These are phyloP conservation scores for Dothistroma pini DNA, from an alignment of 2,329 filamentous ascomycete genomes.

Conservation along the genomic window DNA sequence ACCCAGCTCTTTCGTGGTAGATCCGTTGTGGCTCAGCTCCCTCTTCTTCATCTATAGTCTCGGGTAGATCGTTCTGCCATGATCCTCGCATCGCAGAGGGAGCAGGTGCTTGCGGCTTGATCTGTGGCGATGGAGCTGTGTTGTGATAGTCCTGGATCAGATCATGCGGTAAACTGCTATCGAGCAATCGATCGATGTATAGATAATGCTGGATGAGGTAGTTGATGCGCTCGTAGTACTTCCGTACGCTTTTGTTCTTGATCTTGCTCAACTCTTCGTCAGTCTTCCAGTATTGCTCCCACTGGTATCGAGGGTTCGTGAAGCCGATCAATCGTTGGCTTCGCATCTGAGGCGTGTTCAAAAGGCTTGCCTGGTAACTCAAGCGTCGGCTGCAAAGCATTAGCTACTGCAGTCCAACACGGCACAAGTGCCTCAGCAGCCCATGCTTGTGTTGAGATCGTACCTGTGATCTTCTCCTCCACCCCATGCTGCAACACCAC, in stretches of 20 bases:
- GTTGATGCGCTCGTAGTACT: constrained; percentile 89
- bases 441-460: not conserved
- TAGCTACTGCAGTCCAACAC: not conserved
- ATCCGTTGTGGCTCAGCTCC: constrained; percentile 15
- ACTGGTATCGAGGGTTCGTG: constrained; percentile 79
- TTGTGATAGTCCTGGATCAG: constrained; percentile 85
- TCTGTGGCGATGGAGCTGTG: constrained; percentile 35
- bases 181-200: constrained; percentile 86
- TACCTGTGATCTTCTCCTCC: constrained; percentile 30
- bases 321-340: constrained; percentile 86
- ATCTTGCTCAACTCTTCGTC: constrained; percentile 69
- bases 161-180: constrained; percentile 88
- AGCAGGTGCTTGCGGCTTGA: constrained; percentile 29
- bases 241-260: constrained; percentile 68
- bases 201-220: constrained; percentile 85
- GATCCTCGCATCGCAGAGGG: constrained; percentile 7
- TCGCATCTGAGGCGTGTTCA: constrained; percentile 64
- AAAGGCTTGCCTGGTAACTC: constrained; percentile 41
- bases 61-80: constrained; percentile 54
- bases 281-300: constrained; percentile 81
- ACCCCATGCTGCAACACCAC: constrained; percentile 26
- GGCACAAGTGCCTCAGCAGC: not conserved
- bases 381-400: constrained; percentile 34
- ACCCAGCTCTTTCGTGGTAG: constrained; percentile 23
- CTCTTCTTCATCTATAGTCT: constrained; percentile 70